phyloP scores from a whole-genome alignment of 371 early-diverging fungal species.

The Mucor indicus region DNA sequence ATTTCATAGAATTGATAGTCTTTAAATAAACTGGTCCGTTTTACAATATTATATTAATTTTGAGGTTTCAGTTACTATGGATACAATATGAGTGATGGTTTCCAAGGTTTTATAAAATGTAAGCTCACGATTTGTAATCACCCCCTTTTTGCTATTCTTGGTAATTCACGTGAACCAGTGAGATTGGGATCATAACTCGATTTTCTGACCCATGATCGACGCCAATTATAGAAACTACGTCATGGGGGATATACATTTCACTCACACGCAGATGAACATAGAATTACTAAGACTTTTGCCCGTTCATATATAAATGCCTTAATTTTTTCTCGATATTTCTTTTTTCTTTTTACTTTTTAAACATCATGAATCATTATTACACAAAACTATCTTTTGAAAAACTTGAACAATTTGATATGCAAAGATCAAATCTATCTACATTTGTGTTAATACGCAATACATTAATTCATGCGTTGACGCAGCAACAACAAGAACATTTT shows the following conservation, averaged over 20 bases:
- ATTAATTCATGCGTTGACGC: constrained; percentile 12
- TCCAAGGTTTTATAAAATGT: too few relatives aligned
- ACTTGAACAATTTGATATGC: constrained; percentile 18
- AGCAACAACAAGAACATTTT: constrained; percentile 7
- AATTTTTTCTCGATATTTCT: constrained; percentile 1
- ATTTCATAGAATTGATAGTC: constrained; percentile 69
- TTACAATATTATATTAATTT: too few relatives aligned
- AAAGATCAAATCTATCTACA: constrained; percentile 13
- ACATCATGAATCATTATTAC: constrained; percentile 11
- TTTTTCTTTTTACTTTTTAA: neutral
- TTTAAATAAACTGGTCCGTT: constrained; percentile 29
- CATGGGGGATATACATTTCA: too few relatives aligned
- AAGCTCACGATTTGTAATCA: too few relatives aligned
- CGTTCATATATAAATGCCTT: neutral
- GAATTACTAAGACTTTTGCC: neutral
- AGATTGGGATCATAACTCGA: too few relatives aligned
- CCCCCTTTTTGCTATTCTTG: too few relatives aligned
- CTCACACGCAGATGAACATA: neutral
- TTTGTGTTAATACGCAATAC: constrained; percentile 24
- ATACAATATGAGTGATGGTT: too few relatives aligned
- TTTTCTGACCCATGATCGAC: constrained; percentile 14
- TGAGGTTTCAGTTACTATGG: too few relatives aligned
- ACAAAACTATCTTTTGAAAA: constrained; percentile 21
- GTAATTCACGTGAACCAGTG: too few relatives aligned
- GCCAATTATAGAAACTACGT: too few relatives aligned